Evolutionary conservation across 2,329 filamentous ascomycete genomes (phyloP), one percentile per base, ranked within the genome.

Genomic region (Aspergillus novofumigatus): DNA sequence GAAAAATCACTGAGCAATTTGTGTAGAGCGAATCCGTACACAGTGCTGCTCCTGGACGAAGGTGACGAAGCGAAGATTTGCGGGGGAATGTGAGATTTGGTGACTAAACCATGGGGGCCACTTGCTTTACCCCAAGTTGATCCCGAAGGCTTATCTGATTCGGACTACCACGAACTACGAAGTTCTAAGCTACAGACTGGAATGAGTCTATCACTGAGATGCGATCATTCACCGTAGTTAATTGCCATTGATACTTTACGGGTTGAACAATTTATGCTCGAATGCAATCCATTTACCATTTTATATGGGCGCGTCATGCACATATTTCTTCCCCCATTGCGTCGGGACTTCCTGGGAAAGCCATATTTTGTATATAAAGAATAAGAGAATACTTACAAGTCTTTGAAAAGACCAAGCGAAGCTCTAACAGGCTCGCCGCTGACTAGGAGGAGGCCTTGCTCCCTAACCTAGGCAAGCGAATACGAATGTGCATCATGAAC

Each of bases 391-490:
- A 44, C 41, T 44, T 44, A 44, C 41, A 14, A 47, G 20, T 14
- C 10, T 38, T 17, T 38, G 32, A 38, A 8, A 47, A 47, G 44
- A 10, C 8, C 21, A 47, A 14, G 21, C 11, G 21, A 26, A 10
- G 44, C 7, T 47, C n/a, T 11, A 35, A 17, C 14, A 17, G 29
- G 29, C 11, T 32, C 29, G 11, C 29, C 11, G 32, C 32, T 35
- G 32, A 38, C 44, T 47, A 47, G 44, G 44, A 47, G 8, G 44
- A 66, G 49, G 60, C 56, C 44, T 68, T 72, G 41, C 52, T 63
- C 17, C 65, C 68, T 17, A 75, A 50, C 28, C 66, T 67, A 17
- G 74, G 73, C 21, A 77, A 59, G 44, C 64, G 72, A 48, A 76
- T 56, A 38, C 66, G 65, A 11, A 67, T 55, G 41, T 72, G 64